Conservation (phyloP, 495 filamentous ascomycete genomes). For the Tetracladium setigerum region DNA sequence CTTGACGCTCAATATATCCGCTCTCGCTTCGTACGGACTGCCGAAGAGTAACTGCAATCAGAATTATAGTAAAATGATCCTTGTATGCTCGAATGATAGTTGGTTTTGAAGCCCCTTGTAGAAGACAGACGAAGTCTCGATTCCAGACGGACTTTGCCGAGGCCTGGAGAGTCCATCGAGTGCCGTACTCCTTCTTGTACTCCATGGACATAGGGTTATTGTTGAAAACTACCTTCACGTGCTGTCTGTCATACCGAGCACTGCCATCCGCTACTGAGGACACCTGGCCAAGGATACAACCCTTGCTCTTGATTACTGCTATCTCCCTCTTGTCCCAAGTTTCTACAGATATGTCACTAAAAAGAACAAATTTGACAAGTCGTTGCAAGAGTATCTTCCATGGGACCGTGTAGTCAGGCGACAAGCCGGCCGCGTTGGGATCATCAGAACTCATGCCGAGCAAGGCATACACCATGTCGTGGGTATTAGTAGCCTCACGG, state of each 20-base stretch:
- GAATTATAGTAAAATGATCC: conserved; percentile 20
- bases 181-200: conserved; percentile 5
- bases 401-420: conserved; percentile 16
- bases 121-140: conserved; percentile 24
- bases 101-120: conserved; percentile 22
- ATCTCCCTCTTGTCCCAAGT: conserved; percentile 13
- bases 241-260: conserved; percentile 13
- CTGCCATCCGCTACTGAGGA: conserved; percentile 1
- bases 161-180: conserved; percentile 20
- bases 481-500: conserved; percentile 22
- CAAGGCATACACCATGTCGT: conserved; percentile 32
- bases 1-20: not conserved
- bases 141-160: conserved; percentile 18
- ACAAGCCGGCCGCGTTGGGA: conserved; percentile 13
- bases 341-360: conserved; percentile 13
- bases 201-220: conserved; percentile 4
- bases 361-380: conserved; percentile 16
- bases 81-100: conserved; percentile 19
- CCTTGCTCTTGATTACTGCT: conserved; percentile 21
- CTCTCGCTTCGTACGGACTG: conserved; percentile 2
- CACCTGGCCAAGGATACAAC: conserved; percentile 10
- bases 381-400: conserved; percentile 18
- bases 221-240: conserved; percentile 19
- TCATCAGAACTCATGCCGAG: conserved; percentile 25
- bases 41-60: conserved; percentile 11